phyloP scores from a whole-genome alignment of 106 monocot species.

The Iris macrosiphon region DNA sequence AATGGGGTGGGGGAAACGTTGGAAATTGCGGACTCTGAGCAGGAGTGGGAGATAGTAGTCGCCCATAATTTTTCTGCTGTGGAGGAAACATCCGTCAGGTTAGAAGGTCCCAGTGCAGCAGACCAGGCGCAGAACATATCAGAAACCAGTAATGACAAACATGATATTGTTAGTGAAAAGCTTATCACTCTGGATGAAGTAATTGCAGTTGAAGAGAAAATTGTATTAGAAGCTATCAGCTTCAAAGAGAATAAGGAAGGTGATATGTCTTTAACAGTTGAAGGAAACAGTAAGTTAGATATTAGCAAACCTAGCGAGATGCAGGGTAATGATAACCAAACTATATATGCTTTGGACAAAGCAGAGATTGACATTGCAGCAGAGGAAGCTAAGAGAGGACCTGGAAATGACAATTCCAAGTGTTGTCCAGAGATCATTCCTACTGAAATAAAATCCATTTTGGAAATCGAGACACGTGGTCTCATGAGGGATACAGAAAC shows the following conservation, averaged over 20 bases:
- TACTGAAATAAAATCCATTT: constrained; percentile 5
- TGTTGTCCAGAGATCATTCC: background rate
- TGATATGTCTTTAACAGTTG: constrained; percentile 2
- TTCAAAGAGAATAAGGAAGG: constrained; percentile 10
- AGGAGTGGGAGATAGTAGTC: constrained; percentile 9
- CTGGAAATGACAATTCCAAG: constrained; percentile 12
- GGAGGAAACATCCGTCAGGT: background rate
- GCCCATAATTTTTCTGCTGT: background rate
- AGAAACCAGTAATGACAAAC: constrained; percentile 10
- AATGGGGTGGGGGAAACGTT: constrained; percentile 17
- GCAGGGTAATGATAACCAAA: constrained; percentile 9
- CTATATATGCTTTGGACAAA: constrained; percentile 1
- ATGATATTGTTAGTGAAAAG: constrained; percentile 22
- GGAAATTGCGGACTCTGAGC: constrained; percentile 10
- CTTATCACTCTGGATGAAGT: constrained; percentile 20
- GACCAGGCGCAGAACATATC: background rate
- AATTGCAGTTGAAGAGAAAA: constrained; percentile 16
- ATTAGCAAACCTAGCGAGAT: constrained; percentile 6
- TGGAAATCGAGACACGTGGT: background rate
- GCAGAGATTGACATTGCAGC: constrained; percentile 6
- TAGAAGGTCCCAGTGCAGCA: background rate
- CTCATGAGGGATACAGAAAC: background rate
- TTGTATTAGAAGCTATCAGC: constrained; percentile 13
- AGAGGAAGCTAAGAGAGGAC: constrained; percentile 4
- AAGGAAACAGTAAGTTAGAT: constrained; percentile 14